Conservation (phyloP, 2,329 filamentous ascomycete genomes). For the Orbilia quercus region DNA sequence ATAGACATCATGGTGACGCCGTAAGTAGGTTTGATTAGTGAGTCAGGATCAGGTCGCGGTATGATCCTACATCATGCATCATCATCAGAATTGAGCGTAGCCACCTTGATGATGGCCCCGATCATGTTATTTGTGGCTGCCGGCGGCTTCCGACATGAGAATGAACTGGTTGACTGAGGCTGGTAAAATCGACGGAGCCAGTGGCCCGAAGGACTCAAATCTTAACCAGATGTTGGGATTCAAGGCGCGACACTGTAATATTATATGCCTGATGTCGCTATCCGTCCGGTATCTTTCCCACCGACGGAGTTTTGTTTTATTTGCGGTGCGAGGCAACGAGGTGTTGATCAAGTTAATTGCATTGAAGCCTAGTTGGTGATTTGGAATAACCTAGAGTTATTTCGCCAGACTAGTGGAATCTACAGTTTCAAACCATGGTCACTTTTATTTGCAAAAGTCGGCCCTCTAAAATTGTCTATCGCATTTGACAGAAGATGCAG, state of each 20-base stretch:
- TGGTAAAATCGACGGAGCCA: background rate
- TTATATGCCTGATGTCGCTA: conserved; percentile 20
- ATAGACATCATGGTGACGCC: conserved; percentile 40
- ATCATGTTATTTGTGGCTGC: conserved; percentile 6
- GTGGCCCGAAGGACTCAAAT: conserved; percentile 26
- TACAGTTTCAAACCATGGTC: background rate
- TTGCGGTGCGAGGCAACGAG: conserved; percentile 4
- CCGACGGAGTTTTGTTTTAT: conserved; percentile 17
- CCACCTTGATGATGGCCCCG: background rate
- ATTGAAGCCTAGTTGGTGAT: conserved; percentile 49
- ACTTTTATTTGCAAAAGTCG: background rate
- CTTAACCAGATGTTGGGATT: conserved; percentile 7
- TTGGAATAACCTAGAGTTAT: conserved; percentile 41
- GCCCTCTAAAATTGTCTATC: background rate
- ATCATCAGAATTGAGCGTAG: conserved; percentile 3
- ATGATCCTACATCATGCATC: conserved; percentile 43
- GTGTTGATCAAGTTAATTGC: no score
- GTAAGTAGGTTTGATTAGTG: conserved; percentile 23
- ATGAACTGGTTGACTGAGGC: background rate
- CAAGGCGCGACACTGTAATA: conserved; percentile 13
- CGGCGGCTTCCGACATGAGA: conserved; percentile 23
- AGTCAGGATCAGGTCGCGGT: conserved; percentile 33
- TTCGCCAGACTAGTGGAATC: no score
- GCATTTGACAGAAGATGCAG: conserved; percentile 13
- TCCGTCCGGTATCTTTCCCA: conserved; percentile 2